Evolutionary conservation across 1,284 basidiomycete genomes (phyloP).

Genomic region (Jaminaea rosea): DNA sequence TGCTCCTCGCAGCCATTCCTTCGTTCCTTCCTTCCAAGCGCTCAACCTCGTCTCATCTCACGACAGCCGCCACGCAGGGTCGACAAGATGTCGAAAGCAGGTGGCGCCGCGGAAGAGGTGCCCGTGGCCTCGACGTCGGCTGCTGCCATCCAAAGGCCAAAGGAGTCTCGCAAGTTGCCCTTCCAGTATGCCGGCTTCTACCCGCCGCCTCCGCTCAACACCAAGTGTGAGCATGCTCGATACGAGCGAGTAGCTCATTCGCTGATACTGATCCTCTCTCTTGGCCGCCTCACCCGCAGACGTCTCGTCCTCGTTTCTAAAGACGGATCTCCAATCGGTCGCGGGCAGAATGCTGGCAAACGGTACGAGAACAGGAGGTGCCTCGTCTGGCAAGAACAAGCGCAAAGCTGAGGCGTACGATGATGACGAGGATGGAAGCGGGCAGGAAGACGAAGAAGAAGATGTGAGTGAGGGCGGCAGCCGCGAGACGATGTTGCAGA

Average conservation of each 20-base stretch:
- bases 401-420: slow-evolving; percentile 13
- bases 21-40: no score
- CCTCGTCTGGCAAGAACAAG: slow-evolving; percentile 6
- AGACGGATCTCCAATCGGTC: slow-evolving; percentile 38
- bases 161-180: slow-evolving; percentile 26
- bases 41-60: no score
- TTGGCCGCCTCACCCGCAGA: slow-evolving; percentile 10
- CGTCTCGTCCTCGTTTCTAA: slow-evolving; percentile 40
- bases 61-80: no score
- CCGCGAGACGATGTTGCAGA: neutral
- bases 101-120: no score
- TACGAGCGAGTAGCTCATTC: neutral
- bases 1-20: no score
- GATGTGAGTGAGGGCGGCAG: neutral
- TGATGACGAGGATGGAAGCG: slow-evolving; percentile 13
- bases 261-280: neutral
- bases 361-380: slow-evolving; percentile 7
- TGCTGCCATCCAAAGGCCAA: no score
- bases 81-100: no score
- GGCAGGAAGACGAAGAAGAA: slow-evolving; percentile 13
- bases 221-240: slow-evolving; percentile 26
- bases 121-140: no score
- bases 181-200: slow-evolving; percentile 36
- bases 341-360: neutral
- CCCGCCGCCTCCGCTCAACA: slow-evolving; percentile 39